These are phyloP conservation scores for Linnemannia elongata DNA, from an alignment of 192 early-diverging fungal genomes.

Conservation along the genomic window DNA sequence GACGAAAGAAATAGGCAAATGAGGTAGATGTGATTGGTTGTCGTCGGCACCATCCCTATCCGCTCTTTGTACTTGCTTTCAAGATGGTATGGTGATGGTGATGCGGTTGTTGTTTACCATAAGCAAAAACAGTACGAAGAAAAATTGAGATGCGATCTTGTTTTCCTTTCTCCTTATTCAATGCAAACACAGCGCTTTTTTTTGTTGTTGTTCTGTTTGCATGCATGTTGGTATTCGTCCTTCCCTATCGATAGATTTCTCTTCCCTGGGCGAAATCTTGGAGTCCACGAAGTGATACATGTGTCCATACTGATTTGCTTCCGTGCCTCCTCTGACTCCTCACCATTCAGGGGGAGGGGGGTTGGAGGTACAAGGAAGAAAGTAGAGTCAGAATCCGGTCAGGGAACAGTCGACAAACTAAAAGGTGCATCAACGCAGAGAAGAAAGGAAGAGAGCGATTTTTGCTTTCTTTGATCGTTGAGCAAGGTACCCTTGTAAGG, in stretches of 20 bases:
- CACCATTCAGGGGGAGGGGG: not conserved
- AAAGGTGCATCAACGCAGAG: not conserved
- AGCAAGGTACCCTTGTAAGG: no score
- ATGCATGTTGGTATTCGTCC: not conserved
- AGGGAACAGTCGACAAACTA: not conserved
- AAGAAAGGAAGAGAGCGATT: not conserved
- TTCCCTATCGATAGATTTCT: not conserved
- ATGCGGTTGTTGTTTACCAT: not conserved
- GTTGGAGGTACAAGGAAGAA: not conserved
- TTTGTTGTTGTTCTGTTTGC: not conserved
- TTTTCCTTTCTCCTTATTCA: not conserved
- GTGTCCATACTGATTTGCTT: not conserved
- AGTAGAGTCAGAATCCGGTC: not conserved
- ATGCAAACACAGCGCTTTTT: conserved; percentile 9
- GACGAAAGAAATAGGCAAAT: not conserved
- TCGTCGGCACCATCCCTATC: not conserved
- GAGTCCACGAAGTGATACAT: not conserved
- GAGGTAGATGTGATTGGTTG: not conserved
- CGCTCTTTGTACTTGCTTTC: not conserved
- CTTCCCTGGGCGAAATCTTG: not conserved
- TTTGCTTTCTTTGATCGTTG: not conserved
- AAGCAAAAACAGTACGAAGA: not conserved
- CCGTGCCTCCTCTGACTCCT: not conserved
- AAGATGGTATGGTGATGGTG: not conserved
- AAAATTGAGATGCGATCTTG: not conserved